Evolutionary conservation across 805 yeast species (phyloP).

Genomic region (Candida namnaoensis): DNA sequence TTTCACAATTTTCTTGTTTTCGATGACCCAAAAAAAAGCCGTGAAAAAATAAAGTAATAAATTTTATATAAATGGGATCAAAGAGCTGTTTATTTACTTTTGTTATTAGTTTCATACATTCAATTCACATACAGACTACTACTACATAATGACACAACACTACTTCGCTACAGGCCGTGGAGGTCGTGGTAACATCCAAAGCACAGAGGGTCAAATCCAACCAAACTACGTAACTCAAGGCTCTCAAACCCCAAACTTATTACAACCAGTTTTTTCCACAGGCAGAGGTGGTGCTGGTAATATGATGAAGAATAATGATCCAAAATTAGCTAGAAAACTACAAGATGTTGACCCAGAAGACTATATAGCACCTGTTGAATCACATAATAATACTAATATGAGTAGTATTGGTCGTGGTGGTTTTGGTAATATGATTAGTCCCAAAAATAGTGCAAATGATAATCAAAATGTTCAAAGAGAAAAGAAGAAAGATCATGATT

Average conservation of each 20-base stretch:
- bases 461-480: conserved; percentile 14
- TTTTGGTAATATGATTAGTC: conserved; percentile 48
- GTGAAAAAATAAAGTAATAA: too few relatives aligned
- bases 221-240: conserved; percentile 53
- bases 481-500: conserved; percentile 1
- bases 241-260: conserved; percentile 49
- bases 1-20: too few relatives aligned
- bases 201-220: conserved; percentile 33
- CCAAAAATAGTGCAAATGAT: conserved; percentile 17
- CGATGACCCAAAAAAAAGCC: too few relatives aligned
- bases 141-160: conserved; percentile 11
- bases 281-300: conserved; percentile 80
- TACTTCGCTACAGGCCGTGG: conserved; percentile 71
- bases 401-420: conserved; percentile 53
- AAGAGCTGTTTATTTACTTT: too few relatives aligned
- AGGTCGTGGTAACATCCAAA: conserved; percentile 63
- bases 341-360: conserved; percentile 51
- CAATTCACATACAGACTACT: neutral
- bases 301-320: conserved; percentile 56
- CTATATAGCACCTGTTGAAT: conserved; percentile 30
- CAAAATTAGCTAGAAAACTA: conserved; percentile 47
- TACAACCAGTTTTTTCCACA: conserved; percentile 50
- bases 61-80: too few relatives aligned
- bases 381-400: conserved; percentile 17
- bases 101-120: too few relatives aligned